Conservation (phyloP, 805 yeast species). For the Yamadazyma ubonensis region DNA sequence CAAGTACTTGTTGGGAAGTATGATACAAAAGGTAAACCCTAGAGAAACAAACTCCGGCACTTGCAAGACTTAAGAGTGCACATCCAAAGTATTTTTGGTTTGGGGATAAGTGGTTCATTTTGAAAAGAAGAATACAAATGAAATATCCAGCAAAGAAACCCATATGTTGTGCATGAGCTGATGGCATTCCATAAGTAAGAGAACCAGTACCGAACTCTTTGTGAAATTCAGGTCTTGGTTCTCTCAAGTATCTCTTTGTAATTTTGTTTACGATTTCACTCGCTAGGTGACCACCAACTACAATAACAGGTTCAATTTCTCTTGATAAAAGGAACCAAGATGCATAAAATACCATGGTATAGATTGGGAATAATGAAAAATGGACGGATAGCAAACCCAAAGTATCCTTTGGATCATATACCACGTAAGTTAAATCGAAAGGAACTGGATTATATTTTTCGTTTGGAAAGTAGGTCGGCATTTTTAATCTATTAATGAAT, state of each 20-base stretch:
- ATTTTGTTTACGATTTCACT: slow-evolving; percentile 73
- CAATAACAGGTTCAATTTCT: slow-evolving; percentile 79
- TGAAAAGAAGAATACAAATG: slow-evolving; percentile 45
- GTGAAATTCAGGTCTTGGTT: slow-evolving; percentile 71
- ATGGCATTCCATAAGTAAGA: slow-evolving; percentile 88
- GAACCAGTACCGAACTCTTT: slow-evolving; percentile 44
- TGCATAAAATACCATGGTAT: slow-evolving; percentile 71
- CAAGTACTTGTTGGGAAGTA: slow-evolving; percentile 64
- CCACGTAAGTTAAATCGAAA: slow-evolving; percentile 82
- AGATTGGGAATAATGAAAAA: slow-evolving; percentile 78
- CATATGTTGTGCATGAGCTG: slow-evolving; percentile 96
- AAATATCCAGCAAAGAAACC: slow-evolving; percentile 72
- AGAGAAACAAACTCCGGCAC: slow-evolving; percentile 57
- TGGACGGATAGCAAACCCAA: slow-evolving; percentile 64
- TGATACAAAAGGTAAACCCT: slow-evolving; percentile 82
- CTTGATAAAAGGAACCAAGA: slow-evolving; percentile 82
- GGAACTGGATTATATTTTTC: slow-evolving; percentile 45
- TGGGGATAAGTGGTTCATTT: slow-evolving; percentile 31
- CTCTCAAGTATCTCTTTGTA: slow-evolving; percentile 60
- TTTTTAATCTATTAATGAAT: slow-evolving; percentile 4
- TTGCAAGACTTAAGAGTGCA: slow-evolving; percentile 22
- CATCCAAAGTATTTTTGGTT: slow-evolving; percentile 29
- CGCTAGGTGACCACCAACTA: slow-evolving; percentile 81
- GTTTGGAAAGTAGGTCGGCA: slow-evolving; percentile 19
- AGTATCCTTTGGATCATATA: slow-evolving; percentile 67